Base-by-base conservation (phyloP, 78 protist species). In the Dictyostelium purpureum region DNA sequence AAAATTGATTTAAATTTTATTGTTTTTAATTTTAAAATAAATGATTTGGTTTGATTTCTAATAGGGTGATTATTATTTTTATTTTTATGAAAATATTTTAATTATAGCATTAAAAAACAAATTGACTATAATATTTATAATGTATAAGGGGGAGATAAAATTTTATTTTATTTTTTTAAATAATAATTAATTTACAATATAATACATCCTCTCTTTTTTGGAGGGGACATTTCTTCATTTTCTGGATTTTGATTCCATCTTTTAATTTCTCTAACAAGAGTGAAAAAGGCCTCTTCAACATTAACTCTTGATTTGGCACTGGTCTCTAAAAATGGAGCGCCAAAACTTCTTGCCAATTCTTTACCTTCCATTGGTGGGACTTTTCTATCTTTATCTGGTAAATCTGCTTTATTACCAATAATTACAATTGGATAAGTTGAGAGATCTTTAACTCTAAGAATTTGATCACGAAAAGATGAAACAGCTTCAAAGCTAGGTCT, bases 371-470 rank as follows among this genome's bases (percentile, higher is more conserved):
- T 67, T 26, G 88, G 80, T 63, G 97, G 52, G 12, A 95, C 97
- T 61, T 87, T 63, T 26, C 97, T 54, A 35, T 95, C 97, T 51
- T 52, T 47, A 19, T 71, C 96, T 51, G 94, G 67, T 52, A 96
- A 95, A 73, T 96, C 99, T 45, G 89, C 81, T 88, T 98, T 98
- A 94, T 98, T 98, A 26, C 98, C 99, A 19, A 71, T 56, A n/a
- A 96, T 35, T 18, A 96, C 97, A 26, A 80, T 76, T 37, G 93
- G 95, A 45, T 85, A 85, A 12, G 91, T 73, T 54, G 82, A 54
- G 26, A 85, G 59, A 59, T 85, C 91, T 49, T 85, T 85, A 11
- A 85, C 91, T 42, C 91, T 65, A 33, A 85, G 66, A 40, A 85
- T 85, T 59, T 85, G 91, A 43, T 85, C 91, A 47, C 91, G 54